Evolutionary conservation across 805 yeast genomes (phyloP).

Genomic region (Myxozyma geophila): DNA sequence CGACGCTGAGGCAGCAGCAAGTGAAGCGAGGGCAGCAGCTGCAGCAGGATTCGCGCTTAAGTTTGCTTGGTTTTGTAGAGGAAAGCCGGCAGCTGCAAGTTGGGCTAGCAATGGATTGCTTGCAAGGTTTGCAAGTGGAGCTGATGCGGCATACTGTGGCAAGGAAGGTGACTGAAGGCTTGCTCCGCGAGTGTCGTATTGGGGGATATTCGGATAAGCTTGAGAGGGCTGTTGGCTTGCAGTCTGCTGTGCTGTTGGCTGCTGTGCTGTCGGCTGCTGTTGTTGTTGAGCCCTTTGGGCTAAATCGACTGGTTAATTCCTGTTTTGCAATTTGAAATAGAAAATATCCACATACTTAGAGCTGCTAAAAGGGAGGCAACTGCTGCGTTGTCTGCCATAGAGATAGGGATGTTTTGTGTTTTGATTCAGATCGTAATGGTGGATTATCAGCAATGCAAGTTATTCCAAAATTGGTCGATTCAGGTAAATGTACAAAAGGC

Average conservation of each 20-base stretch:
- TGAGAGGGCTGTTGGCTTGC: not conserved
- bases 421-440: not conserved
- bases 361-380: constrained; percentile 37
- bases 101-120: constrained; percentile 9
- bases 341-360: constrained; percentile 21
- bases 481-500: too few species aligned
- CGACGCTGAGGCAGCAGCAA: constrained; percentile 23
- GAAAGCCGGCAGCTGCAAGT: constrained; percentile 19
- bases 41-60: constrained; percentile 16
- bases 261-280: constrained; percentile 16
- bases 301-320: constrained; percentile 2
- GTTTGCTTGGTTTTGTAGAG: constrained; percentile 13
- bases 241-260: constrained; percentile 4
- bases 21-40: constrained; percentile 36
- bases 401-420: not conserved
- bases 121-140: constrained; percentile 8
- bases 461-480: too few species aligned
- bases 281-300: constrained; percentile 36
- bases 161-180: constrained; percentile 10
- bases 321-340: not conserved
- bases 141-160: constrained; percentile 14
- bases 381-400: constrained; percentile 36
- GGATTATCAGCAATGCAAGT: too few species aligned
- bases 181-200: not conserved
- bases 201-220: constrained; percentile 4